Evolutionary conservation across 495 filamentous ascomycete genomes (phyloP).

Genomic region (Neurospora pannonica): DNA sequence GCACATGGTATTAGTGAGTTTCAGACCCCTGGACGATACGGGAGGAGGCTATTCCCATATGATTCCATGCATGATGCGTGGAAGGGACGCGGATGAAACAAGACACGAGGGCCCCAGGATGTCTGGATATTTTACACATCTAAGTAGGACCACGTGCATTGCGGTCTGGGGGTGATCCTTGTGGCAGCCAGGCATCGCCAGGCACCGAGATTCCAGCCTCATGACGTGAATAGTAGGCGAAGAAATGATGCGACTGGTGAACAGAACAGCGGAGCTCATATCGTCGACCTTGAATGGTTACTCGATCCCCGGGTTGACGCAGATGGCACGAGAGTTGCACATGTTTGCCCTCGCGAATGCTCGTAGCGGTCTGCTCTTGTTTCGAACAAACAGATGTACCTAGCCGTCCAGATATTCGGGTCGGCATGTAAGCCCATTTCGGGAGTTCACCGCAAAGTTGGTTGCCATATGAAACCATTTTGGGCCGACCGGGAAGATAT

Average conservation of each 20-base stretch:
- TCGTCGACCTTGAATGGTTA: neutral
- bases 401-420: neutral
- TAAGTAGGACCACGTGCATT: neutral
- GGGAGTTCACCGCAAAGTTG: neutral
- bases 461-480: neutral
- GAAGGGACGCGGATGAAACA: neutral
- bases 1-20: neutral
- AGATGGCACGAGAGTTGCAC: neutral
- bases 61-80: neutral
- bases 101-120: neutral
- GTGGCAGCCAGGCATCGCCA: neutral
- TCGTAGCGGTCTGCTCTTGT: neutral
- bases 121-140: neutral
- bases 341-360: neutral
- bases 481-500: neutral
- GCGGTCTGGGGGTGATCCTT: neutral
- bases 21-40: neutral
- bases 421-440: neutral
- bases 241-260: neutral
- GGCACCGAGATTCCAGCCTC: neutral
- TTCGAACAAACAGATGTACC: neutral
- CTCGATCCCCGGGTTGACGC: neutral
- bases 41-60: neutral
- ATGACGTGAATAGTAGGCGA: neutral
- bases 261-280: neutral